phyloP scores from a whole-genome alignment of 23 red algal species.

The Gracilaria vermiculophylla region DNA sequence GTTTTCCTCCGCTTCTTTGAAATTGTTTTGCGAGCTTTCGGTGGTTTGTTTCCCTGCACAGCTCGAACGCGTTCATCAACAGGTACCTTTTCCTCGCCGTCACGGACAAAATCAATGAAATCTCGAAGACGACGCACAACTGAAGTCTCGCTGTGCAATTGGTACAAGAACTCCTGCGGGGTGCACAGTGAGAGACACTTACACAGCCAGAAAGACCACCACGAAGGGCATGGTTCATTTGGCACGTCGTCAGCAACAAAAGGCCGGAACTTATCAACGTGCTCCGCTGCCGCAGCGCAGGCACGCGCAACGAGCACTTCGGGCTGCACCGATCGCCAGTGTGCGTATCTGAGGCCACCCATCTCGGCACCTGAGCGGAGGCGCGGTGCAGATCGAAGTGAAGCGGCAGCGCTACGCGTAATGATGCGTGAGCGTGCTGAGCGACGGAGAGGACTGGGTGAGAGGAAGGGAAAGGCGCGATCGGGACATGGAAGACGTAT shows the following conservation, averaged over 20 bases:
- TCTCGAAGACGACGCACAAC: neutral
- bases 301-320: conserved; percentile 7
- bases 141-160: conserved; percentile 5
- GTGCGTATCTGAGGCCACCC: neutral
- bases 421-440: conserved; percentile 6
- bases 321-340: conserved; percentile 28
- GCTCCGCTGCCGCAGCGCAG: conserved; percentile 1
- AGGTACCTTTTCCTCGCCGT: neutral
- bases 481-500: conserved; percentile 4
- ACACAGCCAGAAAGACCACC: conserved; percentile 24
- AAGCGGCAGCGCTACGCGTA: neutral
- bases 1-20: neutral
- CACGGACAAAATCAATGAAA: neutral
- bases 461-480: conserved; percentile 8
- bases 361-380: neutral
- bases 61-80: neutral
- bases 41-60: neutral
- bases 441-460: neutral
- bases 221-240: conserved; percentile 10
- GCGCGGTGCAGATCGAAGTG: neutral
- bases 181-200: conserved; percentile 4
- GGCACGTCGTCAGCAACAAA: conserved; percentile 4
- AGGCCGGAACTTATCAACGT: neutral
- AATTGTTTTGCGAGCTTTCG: neutral
- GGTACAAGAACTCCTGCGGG: neutral